phyloP scores from a whole-genome alignment of 164 flowering plant genomes.

The Magnolia sinica region DNA sequence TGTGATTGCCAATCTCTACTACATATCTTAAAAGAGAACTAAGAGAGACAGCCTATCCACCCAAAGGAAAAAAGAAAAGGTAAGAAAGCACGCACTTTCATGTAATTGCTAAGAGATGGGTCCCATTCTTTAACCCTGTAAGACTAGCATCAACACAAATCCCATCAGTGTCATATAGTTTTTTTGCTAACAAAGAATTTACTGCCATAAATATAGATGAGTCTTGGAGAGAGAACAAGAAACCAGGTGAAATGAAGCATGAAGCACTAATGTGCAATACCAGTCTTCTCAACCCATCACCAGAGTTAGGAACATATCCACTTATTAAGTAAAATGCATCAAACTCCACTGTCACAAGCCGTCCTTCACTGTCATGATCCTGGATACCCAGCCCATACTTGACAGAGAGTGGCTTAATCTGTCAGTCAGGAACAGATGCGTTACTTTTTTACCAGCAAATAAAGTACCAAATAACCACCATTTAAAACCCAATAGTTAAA shows the following conservation, averaged over 20 bases:
- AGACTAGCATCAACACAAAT: slow-evolving; percentile 38
- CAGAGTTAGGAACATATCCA: slow-evolving; percentile 94
- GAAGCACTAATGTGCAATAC: slow-evolving; percentile 28
- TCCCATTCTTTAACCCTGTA: slow-evolving; percentile 91
- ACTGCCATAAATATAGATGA: too few relatives aligned
- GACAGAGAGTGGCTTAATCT: slow-evolving; percentile 90
- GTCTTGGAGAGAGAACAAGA: background rate
- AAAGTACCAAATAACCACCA: background rate
- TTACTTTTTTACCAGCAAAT: background rate
- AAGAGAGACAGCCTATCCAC: background rate
- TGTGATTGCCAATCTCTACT: too few relatives aligned
- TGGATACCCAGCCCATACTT: slow-evolving; percentile 80
- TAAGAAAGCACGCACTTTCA: slow-evolving; percentile 62
- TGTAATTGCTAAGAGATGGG: slow-evolving; percentile 69
- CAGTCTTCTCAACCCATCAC: slow-evolving; percentile 92
- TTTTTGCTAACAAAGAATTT: too few relatives aligned
- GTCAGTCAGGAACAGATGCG: slow-evolving; percentile 20
- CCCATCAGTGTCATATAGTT: too few relatives aligned
- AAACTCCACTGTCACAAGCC: slow-evolving; percentile 87
- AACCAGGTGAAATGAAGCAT: background rate
- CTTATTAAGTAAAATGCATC: slow-evolving; percentile 68
- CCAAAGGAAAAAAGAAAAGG: background rate
- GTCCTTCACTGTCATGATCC: slow-evolving; percentile 94
- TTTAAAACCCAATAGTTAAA: background rate
- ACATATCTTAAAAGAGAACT: too few relatives aligned